Evolutionary conservation across 164 flowering plant species (phyloP), one percentile per base, ranked within the genome.

Genomic region (Aristolochia contorta): DNA sequence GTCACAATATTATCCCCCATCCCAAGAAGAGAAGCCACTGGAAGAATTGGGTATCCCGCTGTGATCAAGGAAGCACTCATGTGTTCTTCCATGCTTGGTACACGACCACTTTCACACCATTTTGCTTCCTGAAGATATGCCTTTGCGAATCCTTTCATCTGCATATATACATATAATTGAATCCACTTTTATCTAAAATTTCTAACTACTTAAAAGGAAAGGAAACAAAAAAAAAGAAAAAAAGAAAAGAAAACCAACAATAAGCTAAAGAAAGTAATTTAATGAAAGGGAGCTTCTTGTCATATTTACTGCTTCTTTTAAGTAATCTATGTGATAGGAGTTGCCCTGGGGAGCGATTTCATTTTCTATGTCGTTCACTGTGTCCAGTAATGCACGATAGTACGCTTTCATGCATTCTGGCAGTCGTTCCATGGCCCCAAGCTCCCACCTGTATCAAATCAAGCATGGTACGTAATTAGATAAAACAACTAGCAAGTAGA

Each of bases 341-440:
- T 22, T 15, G 23, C 30, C 30, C 30, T 12, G 30, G 30, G 56
- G 32, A 13, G 56, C 32, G 27, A 53, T 10, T 53, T 53, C 30
- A 53, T 53, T 32, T 20, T 53, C 56, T 1, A 53, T 53, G 6
- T 53, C 56, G 7, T 53, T 24, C 12, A 53, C 56, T 22, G 56
- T 53, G 56, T 23, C 30, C 18, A 53, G 23, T 8, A 53, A 32
- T 53, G 56, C 56, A 3, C 30, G 56, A 27, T 53, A 53, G 27
- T 53, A 53, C 15, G 22, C 56, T 53, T 53, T 53, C 56, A 53
- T 53, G 30, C 56, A 53, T 32, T 53, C 56, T 15, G 56, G 56
- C 30, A 53, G 56, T 18, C 6, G 30, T 14, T 15, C 56, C 56
- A 53, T 12, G 32, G 56, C 56, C 56, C 18, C 56, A 4, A 53